Conservation (phyloP, 371 early-diverging fungal genomes). For the Zychaea mexicana region DNA sequence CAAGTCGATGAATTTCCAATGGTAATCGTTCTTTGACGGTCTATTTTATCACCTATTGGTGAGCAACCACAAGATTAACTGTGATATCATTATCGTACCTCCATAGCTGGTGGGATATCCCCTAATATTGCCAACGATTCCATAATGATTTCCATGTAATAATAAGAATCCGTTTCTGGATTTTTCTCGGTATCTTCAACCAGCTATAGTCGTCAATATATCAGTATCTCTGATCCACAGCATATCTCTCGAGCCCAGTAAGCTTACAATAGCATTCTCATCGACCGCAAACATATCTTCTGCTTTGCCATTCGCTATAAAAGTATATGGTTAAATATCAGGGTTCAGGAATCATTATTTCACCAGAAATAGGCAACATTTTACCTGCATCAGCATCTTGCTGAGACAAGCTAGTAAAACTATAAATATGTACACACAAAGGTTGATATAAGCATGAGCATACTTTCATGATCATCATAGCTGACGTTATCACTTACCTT, state of each 20-base stretch:
- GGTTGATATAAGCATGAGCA: too few species aligned
- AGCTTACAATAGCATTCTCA: slow-evolving; percentile 44
- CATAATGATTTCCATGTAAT: slow-evolving; percentile 85
- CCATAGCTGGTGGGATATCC: slow-evolving; percentile 77
- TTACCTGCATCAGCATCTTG: not conserved
- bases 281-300: slow-evolving; percentile 43
- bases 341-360: not conserved
- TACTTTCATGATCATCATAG: not conserved
- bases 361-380: not conserved
- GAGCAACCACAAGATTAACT: not conserved
- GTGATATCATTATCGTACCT: slow-evolving; percentile 39
- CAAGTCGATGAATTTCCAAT: slow-evolving; percentile 83
- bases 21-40: slow-evolving; percentile 73
- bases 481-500: slow-evolving; percentile 14
- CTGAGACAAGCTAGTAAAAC: not conserved
- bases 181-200: slow-evolving; percentile 74
- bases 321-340: not conserved
- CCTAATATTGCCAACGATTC: slow-evolving; percentile 81
- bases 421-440: too few species aligned
- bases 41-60: slow-evolving; percentile 21
- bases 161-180: slow-evolving; percentile 90
- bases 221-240: not conserved
- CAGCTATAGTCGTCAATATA: slow-evolving; percentile 40
- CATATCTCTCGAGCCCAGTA: too few species aligned
- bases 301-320: not conserved